A percentile compares a stretch with the other conserved stretches of the same genome.
phyloP scores from a whole-genome alignment of 2,329 filamentous ascomycete species.

The Triangularia verruculosa region DNA sequence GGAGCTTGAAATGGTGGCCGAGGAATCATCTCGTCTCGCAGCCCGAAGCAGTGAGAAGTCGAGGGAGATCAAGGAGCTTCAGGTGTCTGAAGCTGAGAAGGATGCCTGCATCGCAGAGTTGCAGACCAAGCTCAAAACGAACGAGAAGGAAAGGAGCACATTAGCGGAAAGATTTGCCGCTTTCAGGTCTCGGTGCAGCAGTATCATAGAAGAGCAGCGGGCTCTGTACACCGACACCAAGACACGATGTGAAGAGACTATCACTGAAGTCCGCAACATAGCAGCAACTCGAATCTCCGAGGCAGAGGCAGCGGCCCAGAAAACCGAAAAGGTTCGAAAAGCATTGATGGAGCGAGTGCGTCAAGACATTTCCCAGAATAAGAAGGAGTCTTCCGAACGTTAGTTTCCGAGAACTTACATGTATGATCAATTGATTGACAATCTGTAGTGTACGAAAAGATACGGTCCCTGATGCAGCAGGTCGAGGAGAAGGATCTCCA shows the following conservation, averaged over 20 bases:
- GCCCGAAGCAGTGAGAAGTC: slow-evolving; percentile 16
- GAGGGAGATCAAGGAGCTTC: slow-evolving; percentile 18
- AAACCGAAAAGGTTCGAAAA: slow-evolving; percentile 34
- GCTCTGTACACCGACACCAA: slow-evolving; percentile 38
- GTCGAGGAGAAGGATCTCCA: slow-evolving; percentile 20
- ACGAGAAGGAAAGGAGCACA: slow-evolving; percentile 29
- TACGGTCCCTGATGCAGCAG: slow-evolving; percentile 18
- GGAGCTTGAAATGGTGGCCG: slow-evolving; percentile 10
- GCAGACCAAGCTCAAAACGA: slow-evolving; percentile 29
- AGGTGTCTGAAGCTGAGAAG: slow-evolving; percentile 15
- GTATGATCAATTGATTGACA: background rate
- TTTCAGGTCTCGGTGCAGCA: slow-evolving; percentile 42
- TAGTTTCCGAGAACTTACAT: slow-evolving; percentile 4
- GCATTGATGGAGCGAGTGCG: slow-evolving; percentile 31
- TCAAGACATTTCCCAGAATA: slow-evolving; percentile 21
- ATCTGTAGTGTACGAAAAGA: slow-evolving; percentile 20
- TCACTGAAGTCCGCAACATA: slow-evolving; percentile 36
- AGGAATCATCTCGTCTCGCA: background rate
- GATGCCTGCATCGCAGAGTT: slow-evolving; percentile 21
- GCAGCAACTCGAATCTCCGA: slow-evolving; percentile 26
- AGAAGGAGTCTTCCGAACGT: slow-evolving; percentile 23
- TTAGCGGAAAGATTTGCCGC: slow-evolving; percentile 37
- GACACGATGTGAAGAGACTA: slow-evolving; percentile 34
- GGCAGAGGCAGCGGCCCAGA: slow-evolving; percentile 31
- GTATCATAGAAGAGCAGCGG: slow-evolving; percentile 47